A percentile compares a stretch with the other conserved stretches of the same genome.
phyloP scores from a whole-genome alignment of 2,329 filamentous ascomycete species.

The Fusarium sp. region DNA sequence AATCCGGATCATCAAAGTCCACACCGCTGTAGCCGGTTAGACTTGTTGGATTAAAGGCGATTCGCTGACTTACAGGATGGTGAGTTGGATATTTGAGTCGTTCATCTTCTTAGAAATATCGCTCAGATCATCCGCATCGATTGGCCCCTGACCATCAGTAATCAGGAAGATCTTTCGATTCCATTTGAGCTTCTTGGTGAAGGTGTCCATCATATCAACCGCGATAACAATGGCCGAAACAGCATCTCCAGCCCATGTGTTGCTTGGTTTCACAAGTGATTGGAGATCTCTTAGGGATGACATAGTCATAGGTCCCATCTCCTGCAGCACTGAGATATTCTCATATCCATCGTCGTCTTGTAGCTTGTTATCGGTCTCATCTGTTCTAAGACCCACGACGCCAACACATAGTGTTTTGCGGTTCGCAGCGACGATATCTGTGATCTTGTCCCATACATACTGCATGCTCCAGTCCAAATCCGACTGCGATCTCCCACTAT shows the following conservation, averaged over 20 bases:
- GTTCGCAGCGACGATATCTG: slow-evolving; percentile 75
- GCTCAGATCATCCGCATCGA: slow-evolving; percentile 78
- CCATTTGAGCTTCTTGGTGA: slow-evolving; percentile 86
- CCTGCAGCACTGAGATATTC: slow-evolving; percentile 84
- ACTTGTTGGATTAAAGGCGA: not conserved
- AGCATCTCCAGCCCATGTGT: slow-evolving; percentile 79
- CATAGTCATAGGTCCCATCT: slow-evolving; percentile 71
- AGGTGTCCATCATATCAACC: slow-evolving; percentile 83
- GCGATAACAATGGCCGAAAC: slow-evolving; percentile 90
- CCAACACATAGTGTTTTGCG: slow-evolving; percentile 77
- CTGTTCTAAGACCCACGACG: slow-evolving; percentile 86
- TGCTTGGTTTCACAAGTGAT: slow-evolving; percentile 73
- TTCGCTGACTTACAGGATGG: slow-evolving; percentile 73
- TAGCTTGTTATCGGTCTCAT: slow-evolving; percentile 78
- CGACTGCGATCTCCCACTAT: slow-evolving; percentile 77
- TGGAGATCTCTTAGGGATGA: slow-evolving; percentile 75
- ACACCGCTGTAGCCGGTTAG: slow-evolving; percentile 71
- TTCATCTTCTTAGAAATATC: slow-evolving; percentile 81
- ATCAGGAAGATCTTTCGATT: slow-evolving; percentile 84
- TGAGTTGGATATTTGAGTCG: slow-evolving; percentile 79
- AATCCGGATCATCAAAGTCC: slow-evolving; percentile 93
- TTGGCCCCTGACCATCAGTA: slow-evolving; percentile 80
- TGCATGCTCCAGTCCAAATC: slow-evolving; percentile 91
- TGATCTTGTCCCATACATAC: slow-evolving; percentile 93
- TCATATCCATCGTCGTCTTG: slow-evolving; percentile 78